Base-by-base conservation (phyloP, 257 asterid genomes). In the Solanum pimpinellifolium region DNA sequence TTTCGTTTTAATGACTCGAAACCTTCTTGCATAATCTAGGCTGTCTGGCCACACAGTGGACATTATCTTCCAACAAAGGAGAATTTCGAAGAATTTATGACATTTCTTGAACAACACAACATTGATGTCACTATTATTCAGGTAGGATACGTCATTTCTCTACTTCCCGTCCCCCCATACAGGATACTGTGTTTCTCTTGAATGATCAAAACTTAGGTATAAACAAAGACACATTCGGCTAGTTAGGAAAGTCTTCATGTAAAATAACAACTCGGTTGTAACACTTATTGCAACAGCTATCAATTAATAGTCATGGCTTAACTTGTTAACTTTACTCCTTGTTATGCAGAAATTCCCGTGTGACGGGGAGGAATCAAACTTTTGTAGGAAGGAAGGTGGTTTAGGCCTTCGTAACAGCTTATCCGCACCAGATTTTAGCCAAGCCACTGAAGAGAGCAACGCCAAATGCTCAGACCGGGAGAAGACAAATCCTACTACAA, bases 31-130 rank as follows among this genome's bases (percentile, higher is more conserved):
- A 5, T 66, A 86, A 70, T 75, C 68, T 70, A 95, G 99, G 98
- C 98, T 4, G 95, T 96, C 78, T 96, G 98, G 98, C 98, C 99
- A 86, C 96, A 96, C 94, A 96, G 99, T 42, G 99, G 99, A 5
- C 98, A 96, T 90, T 96, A 96, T 87, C 98, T 93, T 89, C 99
- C 99, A 25, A 96, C 98, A 1, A 96, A 92, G 91, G 98, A 96
- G 89, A 95, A 95, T 88, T 94, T 96, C 27, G 94, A 94, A 90
- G 98, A 93, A 87, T 92, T 96, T 74, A 92, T 95, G 94, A 87
- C 90, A 2, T 95, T 91, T 90, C 98, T 96, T 72, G 21, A 86
- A 91, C 86, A 92, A 65, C 92, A 93, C 87, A 87, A 91, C 29
- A 98, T 95, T 39, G 96, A 95, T 83, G 86, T 93, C 76, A 90